Percentiles rank a stretch among this genome's conserved stretches.
These are phyloP conservation scores for Inga oerstediana DNA, from an alignment of 306 rosid species.

Conservation along the genomic window DNA sequence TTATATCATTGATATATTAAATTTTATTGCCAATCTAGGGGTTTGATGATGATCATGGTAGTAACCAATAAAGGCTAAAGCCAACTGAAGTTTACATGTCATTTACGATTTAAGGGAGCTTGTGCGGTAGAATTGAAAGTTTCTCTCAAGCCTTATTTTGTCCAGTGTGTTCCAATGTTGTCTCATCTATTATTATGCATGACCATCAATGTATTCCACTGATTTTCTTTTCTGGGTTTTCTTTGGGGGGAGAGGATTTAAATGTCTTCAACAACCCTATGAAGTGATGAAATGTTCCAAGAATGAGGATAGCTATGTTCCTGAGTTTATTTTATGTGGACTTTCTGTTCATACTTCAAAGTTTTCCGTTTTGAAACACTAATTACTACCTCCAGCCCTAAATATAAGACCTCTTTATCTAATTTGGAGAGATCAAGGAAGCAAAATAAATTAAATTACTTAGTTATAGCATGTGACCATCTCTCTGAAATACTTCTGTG, in stretches of 20 bases:
- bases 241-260: neutral
- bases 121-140: neutral
- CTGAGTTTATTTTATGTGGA: conserved; percentile 9
- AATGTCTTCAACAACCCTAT: neutral
- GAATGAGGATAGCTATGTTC: conserved; percentile 12
- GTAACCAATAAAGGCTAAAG: neutral
- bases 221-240: neutral
- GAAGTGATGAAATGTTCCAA: neutral
- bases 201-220: neutral
- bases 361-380: conserved; percentile 33
- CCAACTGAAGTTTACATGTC: neutral
- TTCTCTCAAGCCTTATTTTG: neutral
- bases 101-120: neutral
- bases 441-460: no score
- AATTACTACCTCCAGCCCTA: neutral
- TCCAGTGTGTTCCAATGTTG: neutral
- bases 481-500: no score
- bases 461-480: no score
- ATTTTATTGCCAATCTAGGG: neutral
- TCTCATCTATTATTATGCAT: neutral
- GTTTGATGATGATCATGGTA: neutral
- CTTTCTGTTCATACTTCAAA: neutral
- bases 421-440: no score
- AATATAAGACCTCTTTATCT: no score
- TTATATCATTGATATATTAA: neutral